Evolutionary conservation across 1,139 yeast species (phyloP).

Genomic region (Taphrina betulina): DNA sequence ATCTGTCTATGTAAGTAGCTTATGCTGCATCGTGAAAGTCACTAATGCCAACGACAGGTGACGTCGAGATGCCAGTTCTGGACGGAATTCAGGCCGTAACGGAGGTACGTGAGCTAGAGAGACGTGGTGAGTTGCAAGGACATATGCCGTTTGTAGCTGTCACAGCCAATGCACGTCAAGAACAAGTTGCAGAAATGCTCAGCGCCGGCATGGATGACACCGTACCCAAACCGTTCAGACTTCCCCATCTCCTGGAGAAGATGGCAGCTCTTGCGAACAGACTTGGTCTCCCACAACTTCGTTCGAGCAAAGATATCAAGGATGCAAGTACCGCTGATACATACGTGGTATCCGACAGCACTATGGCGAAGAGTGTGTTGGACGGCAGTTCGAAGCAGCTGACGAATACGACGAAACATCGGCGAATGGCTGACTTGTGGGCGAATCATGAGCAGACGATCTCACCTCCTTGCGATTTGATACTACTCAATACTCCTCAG

Average conservation of each 20-base stretch:
- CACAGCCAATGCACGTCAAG: constrained; percentile 31
- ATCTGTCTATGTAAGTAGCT: constrained; percentile 2
- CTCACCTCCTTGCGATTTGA: constrained; percentile 1
- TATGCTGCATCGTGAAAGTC: background rate
- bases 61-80: constrained; percentile 30
- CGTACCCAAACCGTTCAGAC: constrained; percentile 31
- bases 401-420: background rate
- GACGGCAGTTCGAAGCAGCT: background rate
- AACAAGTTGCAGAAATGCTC: constrained; percentile 27
- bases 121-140: background rate
- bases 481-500: constrained; percentile 3
- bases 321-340: background rate
- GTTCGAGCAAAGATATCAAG: background rate
- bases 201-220: constrained; percentile 32
- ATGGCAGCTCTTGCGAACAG: constrained; percentile 10
- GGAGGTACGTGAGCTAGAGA: constrained; percentile 13
- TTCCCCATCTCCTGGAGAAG: constrained; percentile 15
- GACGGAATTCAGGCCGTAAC: constrained; percentile 7
- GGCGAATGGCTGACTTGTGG: background rate
- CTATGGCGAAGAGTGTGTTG: no score
- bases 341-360: background rate
- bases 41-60: background rate
- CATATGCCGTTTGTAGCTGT: constrained; percentile 23
- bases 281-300: constrained; percentile 1
- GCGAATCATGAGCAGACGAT: background rate